phyloP scores from a whole-genome alignment of 345 rosid genomes.

The Diplotaxis tenuifolia region DNA sequence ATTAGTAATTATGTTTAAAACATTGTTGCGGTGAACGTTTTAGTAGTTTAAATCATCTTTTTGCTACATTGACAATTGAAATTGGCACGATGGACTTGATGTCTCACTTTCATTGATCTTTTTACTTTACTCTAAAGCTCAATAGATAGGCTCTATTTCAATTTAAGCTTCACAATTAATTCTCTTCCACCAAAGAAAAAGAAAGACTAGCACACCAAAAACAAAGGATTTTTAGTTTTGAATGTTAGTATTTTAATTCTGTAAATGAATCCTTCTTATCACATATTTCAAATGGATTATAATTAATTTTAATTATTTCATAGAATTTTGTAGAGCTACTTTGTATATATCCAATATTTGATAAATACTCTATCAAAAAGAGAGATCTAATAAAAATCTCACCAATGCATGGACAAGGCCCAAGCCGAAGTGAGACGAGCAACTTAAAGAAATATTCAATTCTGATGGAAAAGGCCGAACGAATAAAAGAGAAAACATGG shows the following conservation, averaged over 20 bases:
- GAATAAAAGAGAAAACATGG: neutral
- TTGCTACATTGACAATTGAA: neutral
- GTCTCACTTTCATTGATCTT: neutral
- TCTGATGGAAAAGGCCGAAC: slow-evolving; percentile 2
- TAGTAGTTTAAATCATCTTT: neutral
- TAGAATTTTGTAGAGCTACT: neutral
- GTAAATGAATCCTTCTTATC: neutral
- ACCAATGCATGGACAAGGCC: slow-evolving; percentile 1
- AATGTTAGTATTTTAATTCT: neutral
- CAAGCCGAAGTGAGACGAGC: neutral
- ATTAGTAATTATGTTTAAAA: neutral
- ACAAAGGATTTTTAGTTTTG: neutral
- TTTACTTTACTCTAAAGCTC: neutral
- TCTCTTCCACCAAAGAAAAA: neutral
- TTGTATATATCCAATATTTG: neutral
- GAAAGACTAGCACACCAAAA: neutral
- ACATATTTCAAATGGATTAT: neutral
- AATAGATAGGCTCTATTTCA: neutral
- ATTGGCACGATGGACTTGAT: neutral
- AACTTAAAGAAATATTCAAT: neutral
- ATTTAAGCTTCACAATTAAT: neutral
- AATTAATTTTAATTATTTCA: neutral
- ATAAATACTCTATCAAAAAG: neutral
- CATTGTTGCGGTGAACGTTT: neutral
- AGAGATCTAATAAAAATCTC: neutral